Percentiles rank a stretch among this genome's conserved stretches.
These are phyloP conservation scores for Myxozyma sirexii DNA, from an alignment of 805 yeast species.

Conservation along the genomic window DNA sequence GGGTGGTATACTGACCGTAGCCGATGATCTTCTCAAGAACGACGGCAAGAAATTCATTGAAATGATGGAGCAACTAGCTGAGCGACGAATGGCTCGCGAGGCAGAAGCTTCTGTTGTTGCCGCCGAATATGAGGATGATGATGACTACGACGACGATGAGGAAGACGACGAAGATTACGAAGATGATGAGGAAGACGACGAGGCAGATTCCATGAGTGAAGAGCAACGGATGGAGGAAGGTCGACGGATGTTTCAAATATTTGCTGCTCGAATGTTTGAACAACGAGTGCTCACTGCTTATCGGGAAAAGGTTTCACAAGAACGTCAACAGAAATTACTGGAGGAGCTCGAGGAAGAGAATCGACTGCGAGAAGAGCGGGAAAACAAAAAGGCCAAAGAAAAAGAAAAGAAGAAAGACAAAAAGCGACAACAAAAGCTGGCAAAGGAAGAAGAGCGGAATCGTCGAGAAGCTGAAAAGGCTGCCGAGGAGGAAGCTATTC, in stretches of 20 bases:
- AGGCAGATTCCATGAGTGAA: constrained; percentile 43
- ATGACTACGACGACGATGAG: constrained; percentile 42
- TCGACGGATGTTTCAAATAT: constrained; percentile 74
- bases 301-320: constrained; percentile 79
- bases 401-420: constrained; percentile 49
- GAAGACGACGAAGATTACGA: constrained; percentile 38
- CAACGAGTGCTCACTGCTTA: constrained; percentile 73
- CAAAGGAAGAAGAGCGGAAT: constrained; percentile 47
- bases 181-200: constrained; percentile 37
- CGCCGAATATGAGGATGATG: constrained; percentile 42
- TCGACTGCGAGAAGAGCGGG: constrained; percentile 37
- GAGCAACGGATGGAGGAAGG: constrained; percentile 75
- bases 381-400: constrained; percentile 43
- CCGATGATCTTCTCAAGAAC: constrained; percentile 75
- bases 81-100: constrained; percentile 50
- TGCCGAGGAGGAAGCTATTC: constrained; percentile 36
- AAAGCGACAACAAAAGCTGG: constrained; percentile 45
- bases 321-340: constrained; percentile 48
- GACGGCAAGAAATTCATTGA: constrained; percentile 78
- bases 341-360: constrained; percentile 40
- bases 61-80: constrained; percentile 76
- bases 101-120: constrained; percentile 40
- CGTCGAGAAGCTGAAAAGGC: constrained; percentile 43
- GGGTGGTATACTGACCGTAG: constrained; percentile 60
- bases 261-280: constrained; percentile 76